These are phyloP conservation scores for Pythium brachiatum DNA, from an alignment of 352 stramenopile species.

Conservation along the genomic window DNA sequence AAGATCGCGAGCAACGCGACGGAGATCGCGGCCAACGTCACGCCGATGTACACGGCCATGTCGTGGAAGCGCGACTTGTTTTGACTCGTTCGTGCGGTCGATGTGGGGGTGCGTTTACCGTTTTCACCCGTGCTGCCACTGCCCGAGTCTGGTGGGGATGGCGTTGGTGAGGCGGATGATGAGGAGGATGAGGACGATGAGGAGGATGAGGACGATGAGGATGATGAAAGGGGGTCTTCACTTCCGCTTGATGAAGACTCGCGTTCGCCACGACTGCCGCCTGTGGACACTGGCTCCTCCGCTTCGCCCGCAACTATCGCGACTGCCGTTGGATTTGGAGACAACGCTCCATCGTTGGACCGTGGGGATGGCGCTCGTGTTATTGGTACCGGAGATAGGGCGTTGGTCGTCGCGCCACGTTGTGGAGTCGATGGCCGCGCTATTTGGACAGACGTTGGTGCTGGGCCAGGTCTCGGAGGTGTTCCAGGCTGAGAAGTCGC, in stretches of 20 bases:
- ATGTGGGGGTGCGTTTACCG: background rate
- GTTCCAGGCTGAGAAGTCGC: no score
- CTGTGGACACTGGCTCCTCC: background rate
- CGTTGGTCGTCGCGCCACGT: no score
- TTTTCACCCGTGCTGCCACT: conserved; percentile 1
- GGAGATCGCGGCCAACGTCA: conserved; percentile 40
- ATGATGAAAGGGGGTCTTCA: conserved; percentile 3
- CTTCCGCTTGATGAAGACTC: conserved; percentile 16
- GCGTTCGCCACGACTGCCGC: background rate
- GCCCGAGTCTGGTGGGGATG: background rate
- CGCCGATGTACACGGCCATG: conserved; percentile 8
- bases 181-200: conserved; percentile 9
- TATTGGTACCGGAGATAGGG: background rate
- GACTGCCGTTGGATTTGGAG: background rate
- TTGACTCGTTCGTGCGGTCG: background rate
- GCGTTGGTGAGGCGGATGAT: background rate
- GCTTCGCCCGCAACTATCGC: background rate
- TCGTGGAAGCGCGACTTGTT: conserved; percentile 8
- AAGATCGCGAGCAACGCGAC: conserved; percentile 55
- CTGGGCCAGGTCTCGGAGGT: no score
- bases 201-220: conserved; percentile 8
- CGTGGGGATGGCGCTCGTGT: background rate
- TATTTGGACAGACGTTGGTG: no score
- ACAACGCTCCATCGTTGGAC: no score
- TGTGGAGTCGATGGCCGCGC: no score